phyloP scores from a whole-genome alignment of 75 land plant species.

The Cunninghamia lanceolata region DNA sequence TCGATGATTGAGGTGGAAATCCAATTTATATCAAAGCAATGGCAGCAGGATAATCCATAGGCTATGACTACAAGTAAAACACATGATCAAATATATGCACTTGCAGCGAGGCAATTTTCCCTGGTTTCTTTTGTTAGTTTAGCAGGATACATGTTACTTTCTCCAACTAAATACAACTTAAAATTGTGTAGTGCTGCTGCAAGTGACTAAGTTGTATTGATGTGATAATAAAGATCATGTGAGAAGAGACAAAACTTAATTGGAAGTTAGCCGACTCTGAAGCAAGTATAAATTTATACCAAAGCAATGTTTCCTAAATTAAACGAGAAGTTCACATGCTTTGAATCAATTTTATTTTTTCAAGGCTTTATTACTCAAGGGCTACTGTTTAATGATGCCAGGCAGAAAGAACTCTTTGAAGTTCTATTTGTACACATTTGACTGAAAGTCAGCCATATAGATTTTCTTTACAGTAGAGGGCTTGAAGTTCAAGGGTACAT shows the following conservation, averaged over 20 bases:
- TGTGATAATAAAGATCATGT: not conserved
- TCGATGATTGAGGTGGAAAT: not conserved
- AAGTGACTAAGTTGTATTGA: not conserved
- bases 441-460: constrained; percentile 39
- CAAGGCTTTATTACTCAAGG: too few species aligned
- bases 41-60: not conserved
- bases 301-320: not conserved
- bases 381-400: not conserved
- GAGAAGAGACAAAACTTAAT: not conserved
- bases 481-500: constrained; percentile 54
- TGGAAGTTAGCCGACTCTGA: not conserved
- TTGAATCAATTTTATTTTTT: not conserved
- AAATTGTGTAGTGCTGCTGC: not conserved
- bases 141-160: not conserved
- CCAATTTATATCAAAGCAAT: not conserved
- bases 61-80: too few species aligned
- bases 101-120: too few species aligned
- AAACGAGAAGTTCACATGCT: not conserved
- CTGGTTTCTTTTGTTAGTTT: not conserved
- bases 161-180: not conserved
- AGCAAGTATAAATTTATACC: not conserved
- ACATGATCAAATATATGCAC: too few species aligned
- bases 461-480: constrained; percentile 56
- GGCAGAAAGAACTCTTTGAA: not conserved
- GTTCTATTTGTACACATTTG: constrained; percentile 18